Percentiles rank a stretch among this genome's conserved stretches.
Evolutionary conservation across 805 yeast genomes (phyloP).

Genomic region (Cyberlindnera nakhonratchasimensis): DNA sequence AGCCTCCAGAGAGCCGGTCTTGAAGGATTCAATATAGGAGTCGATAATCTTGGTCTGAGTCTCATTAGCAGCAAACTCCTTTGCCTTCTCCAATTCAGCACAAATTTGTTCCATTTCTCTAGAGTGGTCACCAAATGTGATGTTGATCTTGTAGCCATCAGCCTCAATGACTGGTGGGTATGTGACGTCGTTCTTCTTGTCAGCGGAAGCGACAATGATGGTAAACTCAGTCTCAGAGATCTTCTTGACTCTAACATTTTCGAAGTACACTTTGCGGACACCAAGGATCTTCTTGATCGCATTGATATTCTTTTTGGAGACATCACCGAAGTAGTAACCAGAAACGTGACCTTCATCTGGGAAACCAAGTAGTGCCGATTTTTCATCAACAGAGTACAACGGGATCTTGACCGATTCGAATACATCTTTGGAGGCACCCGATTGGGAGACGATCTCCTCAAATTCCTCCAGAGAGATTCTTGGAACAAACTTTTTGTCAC

Average conservation of each 20-base stretch:
- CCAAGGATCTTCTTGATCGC: constrained; percentile 66
- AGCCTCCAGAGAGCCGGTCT: constrained; percentile 79
- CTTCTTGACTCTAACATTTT: constrained; percentile 75
- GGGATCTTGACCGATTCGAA: constrained; percentile 41
- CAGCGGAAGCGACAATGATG: constrained; percentile 68
- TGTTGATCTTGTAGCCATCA: constrained; percentile 40
- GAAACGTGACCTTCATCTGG: constrained; percentile 74
- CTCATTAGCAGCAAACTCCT: constrained; percentile 64
- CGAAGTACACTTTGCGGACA: constrained; percentile 62
- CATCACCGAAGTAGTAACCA: constrained; percentile 61
- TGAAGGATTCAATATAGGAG: constrained; percentile 64
- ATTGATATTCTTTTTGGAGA: constrained; percentile 58
- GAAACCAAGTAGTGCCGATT: constrained; percentile 63
- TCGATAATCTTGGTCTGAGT: constrained; percentile 65
- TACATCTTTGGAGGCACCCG: constrained; percentile 32
- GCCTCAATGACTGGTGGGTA: constrained; percentile 47
- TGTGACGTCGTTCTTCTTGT: constrained; percentile 43
- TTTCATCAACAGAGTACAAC: constrained; percentile 49
- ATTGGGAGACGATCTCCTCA: constrained; percentile 41
- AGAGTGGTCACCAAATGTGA: constrained; percentile 77
- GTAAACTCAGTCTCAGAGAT: constrained; percentile 42
- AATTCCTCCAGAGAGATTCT: constrained; percentile 47
- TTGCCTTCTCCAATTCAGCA: constrained; percentile 53
- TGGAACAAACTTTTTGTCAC: constrained; percentile 85
- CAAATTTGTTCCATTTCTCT: constrained; percentile 61